Base-by-base conservation (phyloP, 2,329 filamentous ascomycete species). In the Colletotrichum spaethianum region DNA sequence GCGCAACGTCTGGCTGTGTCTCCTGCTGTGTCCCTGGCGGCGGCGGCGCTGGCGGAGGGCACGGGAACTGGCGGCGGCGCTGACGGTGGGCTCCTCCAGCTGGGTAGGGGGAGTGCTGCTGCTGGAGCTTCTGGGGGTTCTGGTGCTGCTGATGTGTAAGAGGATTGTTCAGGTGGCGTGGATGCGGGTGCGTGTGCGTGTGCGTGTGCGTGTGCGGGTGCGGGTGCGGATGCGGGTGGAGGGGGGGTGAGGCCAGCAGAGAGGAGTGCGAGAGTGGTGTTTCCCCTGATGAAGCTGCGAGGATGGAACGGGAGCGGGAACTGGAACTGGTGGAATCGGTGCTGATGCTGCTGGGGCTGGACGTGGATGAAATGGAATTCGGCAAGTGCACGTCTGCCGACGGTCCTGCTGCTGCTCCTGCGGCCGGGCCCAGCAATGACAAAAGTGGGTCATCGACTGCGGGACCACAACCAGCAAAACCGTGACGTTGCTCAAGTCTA, bases 221-320 rank as follows among this genome's bases (percentile, higher is more conserved):
- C 67, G 67, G 52, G 31, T 68, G 65, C 65, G 65, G 65, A 52
- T 42, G 66, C 50, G 66, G 48, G 36, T 68, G 62, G 61, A 66
- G 31, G 62, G 62, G 62, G 53, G 67, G 63, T 55, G 62, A 28
- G n/a, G 28, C 31, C 52, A 65, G 38, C 53, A 44, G 23, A 12
- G 44, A 62, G 28, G 44, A 18, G 44, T 50, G 44, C 14, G 20
- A 46, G 28, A 36, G 20, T 48, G 23, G 36, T 59, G 61, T 59
- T 70, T 44, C 61, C 46, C 44, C 62, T 66, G 53, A 38, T 50
- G 59, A 46, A 3, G 59, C 14, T 62, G 44, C 14, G 42, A 55
- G 60, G 50, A 40, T 69, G 50, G 50, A 31, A 56, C 40, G 23
- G 50, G 50, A 46, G 38, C 46, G 56, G 38, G 55, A 53, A 31